A percentile compares a stretch with the other conserved stretches of the same genome.
phyloP scores from a whole-genome alignment of 2,329 filamentous ascomycete species.

The Hypomyces perniciosus region DNA sequence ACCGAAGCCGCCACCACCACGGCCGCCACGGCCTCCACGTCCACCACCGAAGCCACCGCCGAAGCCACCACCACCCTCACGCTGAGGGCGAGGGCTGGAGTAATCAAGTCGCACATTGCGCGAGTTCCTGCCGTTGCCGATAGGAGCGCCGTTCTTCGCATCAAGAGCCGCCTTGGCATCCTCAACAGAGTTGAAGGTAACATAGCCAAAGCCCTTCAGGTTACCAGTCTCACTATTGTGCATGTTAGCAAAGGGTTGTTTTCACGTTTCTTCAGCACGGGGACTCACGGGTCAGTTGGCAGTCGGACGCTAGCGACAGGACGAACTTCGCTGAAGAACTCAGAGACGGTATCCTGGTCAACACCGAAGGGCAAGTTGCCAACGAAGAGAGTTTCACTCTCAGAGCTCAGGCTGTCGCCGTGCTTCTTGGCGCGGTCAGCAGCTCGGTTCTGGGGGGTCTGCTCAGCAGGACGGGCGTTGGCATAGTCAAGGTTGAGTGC shows the following conservation, averaged over 20 bases:
- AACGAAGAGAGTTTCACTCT: slow-evolving; percentile 83
- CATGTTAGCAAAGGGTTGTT: slow-evolving; percentile 6
- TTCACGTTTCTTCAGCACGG: background rate
- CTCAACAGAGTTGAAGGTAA: slow-evolving; percentile 74
- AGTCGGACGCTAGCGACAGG: slow-evolving; percentile 75
- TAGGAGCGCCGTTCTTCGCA: slow-evolving; percentile 59
- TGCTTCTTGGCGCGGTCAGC: slow-evolving; percentile 61
- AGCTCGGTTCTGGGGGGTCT: slow-evolving; percentile 49
- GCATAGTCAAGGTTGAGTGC: slow-evolving; percentile 74
- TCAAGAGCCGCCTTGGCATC: slow-evolving; percentile 73
- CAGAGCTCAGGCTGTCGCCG: slow-evolving; percentile 73
- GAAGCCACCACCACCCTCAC: slow-evolving; percentile 50
- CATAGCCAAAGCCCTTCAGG: slow-evolving; percentile 90
- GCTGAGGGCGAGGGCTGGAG: slow-evolving; percentile 59
- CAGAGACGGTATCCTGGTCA: slow-evolving; percentile 67
- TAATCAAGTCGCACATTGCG: slow-evolving; percentile 80
- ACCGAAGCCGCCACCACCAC: slow-evolving; percentile 35
- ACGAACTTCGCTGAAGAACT: slow-evolving; percentile 67
- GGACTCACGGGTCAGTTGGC: slow-evolving; percentile 69
- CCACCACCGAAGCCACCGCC: slow-evolving; percentile 47
- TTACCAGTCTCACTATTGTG: slow-evolving; percentile 62
- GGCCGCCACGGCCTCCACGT: slow-evolving; percentile 31
- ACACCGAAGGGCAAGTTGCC: slow-evolving; percentile 85
- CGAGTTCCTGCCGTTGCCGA: slow-evolving; percentile 59
- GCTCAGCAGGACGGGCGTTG: slow-evolving; percentile 55